Percentiles rank a stretch among this genome's conserved stretches.
Evolutionary conservation across 441 rosid genomes (phyloP).

Genomic region (Hura crepitans): DNA sequence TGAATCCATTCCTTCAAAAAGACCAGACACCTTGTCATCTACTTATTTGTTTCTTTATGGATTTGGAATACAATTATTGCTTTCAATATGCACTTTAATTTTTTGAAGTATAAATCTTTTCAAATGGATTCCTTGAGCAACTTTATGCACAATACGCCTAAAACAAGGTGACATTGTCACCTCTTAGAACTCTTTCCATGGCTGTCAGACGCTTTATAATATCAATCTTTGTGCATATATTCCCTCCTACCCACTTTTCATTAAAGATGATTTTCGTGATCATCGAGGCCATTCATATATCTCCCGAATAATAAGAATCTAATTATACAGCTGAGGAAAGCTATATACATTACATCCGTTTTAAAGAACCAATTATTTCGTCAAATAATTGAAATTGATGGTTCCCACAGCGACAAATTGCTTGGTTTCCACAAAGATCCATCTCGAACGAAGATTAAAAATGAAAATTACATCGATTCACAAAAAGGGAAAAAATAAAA

Average conservation of each 20-base stretch:
- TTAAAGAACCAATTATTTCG: slow-evolving; percentile 21
- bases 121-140: slow-evolving; percentile 40
- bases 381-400: slow-evolving; percentile 12
- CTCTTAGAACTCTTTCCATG: slow-evolving; percentile 36
- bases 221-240: slow-evolving; percentile 54
- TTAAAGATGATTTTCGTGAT: slow-evolving; percentile 41
- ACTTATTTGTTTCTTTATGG: slow-evolving; percentile 26
- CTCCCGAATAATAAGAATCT: slow-evolving; percentile 40
- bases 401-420: slow-evolving; percentile 21
- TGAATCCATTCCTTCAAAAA: slow-evolving; percentile 22
- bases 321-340: slow-evolving; percentile 26
- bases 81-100: slow-evolving; percentile 20
- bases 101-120: slow-evolving; percentile 33
- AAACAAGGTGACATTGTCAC: slow-evolving; percentile 32
- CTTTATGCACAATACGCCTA: slow-evolving; percentile 34
- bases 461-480: slow-evolving; percentile 4
- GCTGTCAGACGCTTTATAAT: slow-evolving; percentile 41
- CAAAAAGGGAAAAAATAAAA: not conserved
- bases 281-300: slow-evolving; percentile 28
- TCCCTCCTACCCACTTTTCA: slow-evolving; percentile 41
- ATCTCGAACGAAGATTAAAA: slow-evolving; percentile 31
- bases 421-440: slow-evolving; percentile 19
- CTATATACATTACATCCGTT: slow-evolving; percentile 14
- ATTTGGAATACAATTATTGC: slow-evolving; percentile 31
- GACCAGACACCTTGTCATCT: slow-evolving; percentile 30